Base-by-base conservation (phyloP, 148 eudicot genomes). In the Vaccinium corymbosum region DNA sequence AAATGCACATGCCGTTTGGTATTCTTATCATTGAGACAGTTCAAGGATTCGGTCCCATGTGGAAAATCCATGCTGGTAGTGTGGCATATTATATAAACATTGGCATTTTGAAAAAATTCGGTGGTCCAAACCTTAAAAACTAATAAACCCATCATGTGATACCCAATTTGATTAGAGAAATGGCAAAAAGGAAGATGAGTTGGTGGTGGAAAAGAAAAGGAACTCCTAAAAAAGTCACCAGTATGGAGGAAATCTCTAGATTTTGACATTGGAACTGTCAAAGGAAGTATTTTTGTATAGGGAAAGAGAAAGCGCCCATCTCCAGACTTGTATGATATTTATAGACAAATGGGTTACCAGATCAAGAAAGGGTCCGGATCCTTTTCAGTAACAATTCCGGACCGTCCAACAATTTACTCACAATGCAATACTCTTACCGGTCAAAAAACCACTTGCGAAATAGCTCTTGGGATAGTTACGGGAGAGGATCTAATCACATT, bases 291-390 rank as follows among this genome's bases (percentile, higher is more conserved):
- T 16, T 32, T 51, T 64, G 62, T 83, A 17, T 83, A 32, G 85
- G 81, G 19, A 76, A 83, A 77, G 57, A 51, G 52, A 83, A 62
- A 61, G 25, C 85, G 76, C 81, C 50, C 85, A 76, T 62, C 81
- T 62, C 81, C 50, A 83, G 17, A 80, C 81, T 83, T 77, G 17
- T 83, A 35, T 35, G 72, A 25, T 15, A 46, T 76, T 76, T 32
- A 76, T 8, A 35, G 53, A 57, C 64, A 48, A 17, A 49, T 12
- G 46, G 74, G 42, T 66, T 29, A 48, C 66, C 27, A 77, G 16
- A 77, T 83, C 80, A 29, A 51, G 72, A 70, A 78, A 78, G 50
- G 73, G 38, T 61, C 68, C 25, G 68, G 68, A 61, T 62, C 68
- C 25, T 17, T 10, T 20, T 11, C 66, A 0, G 66, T 61, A 20